phyloP scores from a whole-genome alignment of 805 yeast species.

The Ogataea wickerhamii region DNA sequence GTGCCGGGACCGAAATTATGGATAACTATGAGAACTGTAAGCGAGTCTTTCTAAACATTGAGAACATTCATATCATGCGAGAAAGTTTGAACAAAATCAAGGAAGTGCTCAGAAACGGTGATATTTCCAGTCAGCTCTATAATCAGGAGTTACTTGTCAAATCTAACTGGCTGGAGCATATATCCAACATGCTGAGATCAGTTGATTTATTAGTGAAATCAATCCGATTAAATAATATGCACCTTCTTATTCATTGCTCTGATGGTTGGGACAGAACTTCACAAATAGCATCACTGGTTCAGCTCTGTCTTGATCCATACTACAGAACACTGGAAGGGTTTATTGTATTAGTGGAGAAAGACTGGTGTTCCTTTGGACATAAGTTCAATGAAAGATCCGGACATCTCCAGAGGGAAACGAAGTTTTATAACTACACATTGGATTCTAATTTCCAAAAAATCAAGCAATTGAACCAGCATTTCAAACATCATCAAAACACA shows the following conservation, averaged over 20 bases:
- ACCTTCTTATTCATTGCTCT: conserved; percentile 86
- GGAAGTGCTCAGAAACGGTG: conserved; percentile 64
- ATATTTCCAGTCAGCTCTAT: conserved; percentile 44
- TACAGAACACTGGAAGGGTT: conserved; percentile 88
- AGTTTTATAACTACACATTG: conserved; percentile 42
- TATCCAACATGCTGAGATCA: conserved; percentile 64
- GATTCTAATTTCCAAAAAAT: conserved; percentile 36
- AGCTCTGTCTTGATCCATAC: conserved; percentile 85
- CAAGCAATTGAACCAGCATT: conserved; percentile 47
- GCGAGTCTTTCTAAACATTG: conserved; percentile 83
- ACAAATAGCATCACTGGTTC: conserved; percentile 78
- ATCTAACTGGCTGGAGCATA: conserved; percentile 76
- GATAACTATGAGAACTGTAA: conserved; percentile 73
- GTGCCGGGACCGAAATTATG: conserved; percentile 96
- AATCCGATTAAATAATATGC: conserved; percentile 78
- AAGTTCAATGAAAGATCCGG: conserved; percentile 82
- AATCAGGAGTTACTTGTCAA: conserved; percentile 56
- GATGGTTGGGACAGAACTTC: conserved; percentile 99
- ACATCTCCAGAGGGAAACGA: conserved; percentile 56
- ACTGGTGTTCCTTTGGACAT: conserved; percentile 95
- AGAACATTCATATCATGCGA: conserved; percentile 92
- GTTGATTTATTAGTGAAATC: conserved; percentile 77
- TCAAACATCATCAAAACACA: conserved; percentile 45
- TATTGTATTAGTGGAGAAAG: conserved; percentile 81
- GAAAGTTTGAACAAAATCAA: conserved; percentile 68